Evolutionary conservation across 768 basidiomycete species (phyloP), one percentile per base, ranked within the genome.

Genomic region (Mycena vitilis): DNA sequence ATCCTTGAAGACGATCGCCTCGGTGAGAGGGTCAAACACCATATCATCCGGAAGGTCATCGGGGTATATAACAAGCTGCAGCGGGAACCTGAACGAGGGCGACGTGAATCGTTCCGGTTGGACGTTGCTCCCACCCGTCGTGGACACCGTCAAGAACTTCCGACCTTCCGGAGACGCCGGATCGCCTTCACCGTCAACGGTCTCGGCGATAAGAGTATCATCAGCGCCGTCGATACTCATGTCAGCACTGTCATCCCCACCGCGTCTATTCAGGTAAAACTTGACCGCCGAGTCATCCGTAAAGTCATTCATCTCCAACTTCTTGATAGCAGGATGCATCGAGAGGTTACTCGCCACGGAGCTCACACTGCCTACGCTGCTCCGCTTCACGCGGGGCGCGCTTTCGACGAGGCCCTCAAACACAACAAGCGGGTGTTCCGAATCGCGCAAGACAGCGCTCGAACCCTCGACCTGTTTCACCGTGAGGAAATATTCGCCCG

Each of bases 261-360:
- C 74, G 34, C 86, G 82, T 61, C 94, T 84, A 77, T 98, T 95
- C 70, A 99, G 79, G 80, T 98, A 99, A 79, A 99, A 93, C 79
- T 98, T 99, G 80, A 99, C 96, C 0, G 92, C 91, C 5, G 96
- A 95, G 76, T 99, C 98, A 73, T 99, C 98, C 49, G 94, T 94
- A 76, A 96, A 99, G 77, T 99, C 98, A 74, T 96, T 98, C 95
- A 98, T 97, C 52, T 93, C 89, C 47, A 99, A 82, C 76, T 93
- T 94, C 75, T 89, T 91, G 79, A 99, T 99, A 18, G 98, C 96
- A 20, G 97, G 96, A 75, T 98, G 95, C 88, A 94, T 91, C 5
- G 93, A 94, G 34, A 99, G 84, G 75, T 96, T 96, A 76, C 94
- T 96, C 40, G 92, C 86, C 25, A 99, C 84, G n/a, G 95, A 96